Evolutionary conservation across 352 stramenopile species (phyloP).

Genomic region (Phytophthora capsici): DNA sequence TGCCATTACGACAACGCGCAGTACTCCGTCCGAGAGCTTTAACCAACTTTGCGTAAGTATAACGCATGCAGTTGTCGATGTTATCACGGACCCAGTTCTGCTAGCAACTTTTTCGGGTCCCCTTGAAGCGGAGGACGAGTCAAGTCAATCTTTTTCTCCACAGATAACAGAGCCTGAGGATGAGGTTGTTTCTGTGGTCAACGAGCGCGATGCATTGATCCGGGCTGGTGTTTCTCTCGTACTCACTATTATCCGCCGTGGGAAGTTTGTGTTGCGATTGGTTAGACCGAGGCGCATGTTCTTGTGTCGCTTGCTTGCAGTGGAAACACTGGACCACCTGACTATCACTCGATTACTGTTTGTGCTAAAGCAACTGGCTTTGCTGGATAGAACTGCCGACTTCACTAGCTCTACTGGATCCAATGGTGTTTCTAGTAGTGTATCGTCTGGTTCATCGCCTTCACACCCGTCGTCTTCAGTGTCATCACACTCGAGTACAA

Average conservation of each 20-base stretch:
- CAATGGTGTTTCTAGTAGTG: neutral
- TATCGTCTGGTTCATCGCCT: slow-evolving; percentile 17
- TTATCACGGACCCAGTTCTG: slow-evolving; percentile 64
- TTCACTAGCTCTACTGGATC: slow-evolving; percentile 3
- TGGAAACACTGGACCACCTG: slow-evolving; percentile 79
- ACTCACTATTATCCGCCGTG: slow-evolving; percentile 69
- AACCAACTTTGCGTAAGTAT: slow-evolving; percentile 60
- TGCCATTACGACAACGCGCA: slow-evolving; percentile 72
- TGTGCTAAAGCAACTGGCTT: slow-evolving; percentile 69
- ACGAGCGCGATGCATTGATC: slow-evolving; percentile 69
- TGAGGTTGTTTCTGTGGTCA: slow-evolving; percentile 64
- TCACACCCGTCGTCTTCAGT: slow-evolving; percentile 20
- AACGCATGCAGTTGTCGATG: slow-evolving; percentile 55
- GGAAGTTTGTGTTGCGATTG: slow-evolving; percentile 71
- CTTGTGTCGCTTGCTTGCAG: slow-evolving; percentile 71
- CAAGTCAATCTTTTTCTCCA: slow-evolving; percentile 31
- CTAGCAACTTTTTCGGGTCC: slow-evolving; percentile 54
- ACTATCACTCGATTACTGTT: slow-evolving; percentile 69
- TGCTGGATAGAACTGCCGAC: slow-evolving; percentile 41
- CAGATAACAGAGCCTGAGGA: slow-evolving; percentile 58
- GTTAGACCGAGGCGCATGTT: slow-evolving; percentile 75
- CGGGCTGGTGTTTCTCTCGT: slow-evolving; percentile 73
- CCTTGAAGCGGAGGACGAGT: slow-evolving; percentile 32
- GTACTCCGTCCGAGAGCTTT: slow-evolving; percentile 67
- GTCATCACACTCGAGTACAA: slow-evolving; percentile 33